Evolutionary conservation across 257 asterid genomes (phyloP).

Genomic region (Ajuga chamaepitys): DNA sequence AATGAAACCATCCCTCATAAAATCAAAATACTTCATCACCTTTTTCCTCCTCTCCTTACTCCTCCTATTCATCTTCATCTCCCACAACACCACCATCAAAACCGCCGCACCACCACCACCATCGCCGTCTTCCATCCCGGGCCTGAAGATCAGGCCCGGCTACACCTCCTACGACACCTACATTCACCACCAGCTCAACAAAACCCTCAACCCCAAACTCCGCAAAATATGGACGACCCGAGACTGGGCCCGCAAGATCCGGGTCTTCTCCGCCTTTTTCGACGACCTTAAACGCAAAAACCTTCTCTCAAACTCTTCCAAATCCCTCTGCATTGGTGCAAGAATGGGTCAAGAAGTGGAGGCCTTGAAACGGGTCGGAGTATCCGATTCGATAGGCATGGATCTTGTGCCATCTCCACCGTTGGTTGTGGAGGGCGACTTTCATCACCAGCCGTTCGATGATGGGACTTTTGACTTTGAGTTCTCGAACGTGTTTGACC

Average conservation of each 20-base stretch:
- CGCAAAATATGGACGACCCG: slow-evolving; percentile 55
- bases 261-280: slow-evolving; percentile 45
- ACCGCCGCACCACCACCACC: background rate
- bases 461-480: slow-evolving; percentile 52
- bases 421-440: slow-evolving; percentile 56
- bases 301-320: slow-evolving; percentile 30
- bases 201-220: slow-evolving; percentile 60
- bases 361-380: slow-evolving; percentile 57
- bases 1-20: slow-evolving; percentile 23
- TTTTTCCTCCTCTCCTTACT: slow-evolving; percentile 26
- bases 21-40: slow-evolving; percentile 23
- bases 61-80: no score
- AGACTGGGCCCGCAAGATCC: slow-evolving; percentile 63
- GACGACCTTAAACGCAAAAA: slow-evolving; percentile 23
- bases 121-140: slow-evolving; percentile 18
- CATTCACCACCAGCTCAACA: slow-evolving; percentile 56
- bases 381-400: slow-evolving; percentile 47
- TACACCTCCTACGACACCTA: slow-evolving; percentile 51
- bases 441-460: slow-evolving; percentile 57
- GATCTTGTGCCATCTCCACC: slow-evolving; percentile 71
- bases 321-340: slow-evolving; percentile 55
- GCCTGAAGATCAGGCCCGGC: slow-evolving; percentile 55
- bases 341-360: slow-evolving; percentile 74
- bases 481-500: slow-evolving; percentile 69
- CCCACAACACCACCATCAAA: no score